These are phyloP conservation scores for Xylariaceae sp. DNA, from an alignment of 2,329 filamentous ascomycete genomes.

Conservation along the genomic window DNA sequence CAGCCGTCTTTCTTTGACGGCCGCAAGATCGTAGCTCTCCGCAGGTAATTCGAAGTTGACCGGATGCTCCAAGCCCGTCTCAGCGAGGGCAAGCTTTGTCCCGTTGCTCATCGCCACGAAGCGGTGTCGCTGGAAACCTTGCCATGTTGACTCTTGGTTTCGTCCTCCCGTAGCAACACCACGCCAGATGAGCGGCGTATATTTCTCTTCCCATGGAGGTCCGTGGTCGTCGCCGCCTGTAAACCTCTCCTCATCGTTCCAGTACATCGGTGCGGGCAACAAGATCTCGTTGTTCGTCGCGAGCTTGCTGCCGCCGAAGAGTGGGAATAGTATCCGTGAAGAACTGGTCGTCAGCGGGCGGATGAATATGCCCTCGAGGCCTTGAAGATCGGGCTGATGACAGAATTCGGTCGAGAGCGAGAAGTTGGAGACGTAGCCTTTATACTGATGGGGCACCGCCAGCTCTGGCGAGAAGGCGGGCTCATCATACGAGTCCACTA, in stretches of 20 bases:
- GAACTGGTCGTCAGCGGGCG: slow-evolving; percentile 51
- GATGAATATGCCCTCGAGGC: slow-evolving; percentile 60
- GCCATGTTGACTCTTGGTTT: slow-evolving; percentile 59
- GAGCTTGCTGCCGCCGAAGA: slow-evolving; percentile 66
- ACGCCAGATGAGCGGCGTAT: slow-evolving; percentile 53
- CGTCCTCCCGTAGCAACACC: slow-evolving; percentile 61
- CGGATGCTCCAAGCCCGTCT: slow-evolving; percentile 37
- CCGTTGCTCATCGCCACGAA: slow-evolving; percentile 69
- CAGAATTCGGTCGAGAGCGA: slow-evolving; percentile 57
- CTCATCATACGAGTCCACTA: slow-evolving; percentile 41
- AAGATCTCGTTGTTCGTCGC: slow-evolving; percentile 66
- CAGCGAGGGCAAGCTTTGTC: slow-evolving; percentile 48
- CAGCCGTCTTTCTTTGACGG: slow-evolving; percentile 40
- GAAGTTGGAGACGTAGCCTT: slow-evolving; percentile 58
- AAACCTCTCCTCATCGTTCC: slow-evolving; percentile 57
- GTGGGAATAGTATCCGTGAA: slow-evolving; percentile 54
- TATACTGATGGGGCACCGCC: slow-evolving; percentile 43
- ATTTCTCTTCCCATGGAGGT: slow-evolving; percentile 52
- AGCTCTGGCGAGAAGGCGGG: slow-evolving; percentile 42
- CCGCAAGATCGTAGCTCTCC: slow-evolving; percentile 41
- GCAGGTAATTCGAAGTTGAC: slow-evolving; percentile 51
- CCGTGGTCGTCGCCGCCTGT: slow-evolving; percentile 51
- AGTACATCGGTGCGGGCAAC: slow-evolving; percentile 65
- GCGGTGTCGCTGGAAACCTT: slow-evolving; percentile 67
- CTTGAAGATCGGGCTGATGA: slow-evolving; percentile 58